Evolutionary conservation across 208 protist genomes (phyloP), one percentile per base, ranked within the genome.

Genomic region (Trypanosoma caninum): DNA sequence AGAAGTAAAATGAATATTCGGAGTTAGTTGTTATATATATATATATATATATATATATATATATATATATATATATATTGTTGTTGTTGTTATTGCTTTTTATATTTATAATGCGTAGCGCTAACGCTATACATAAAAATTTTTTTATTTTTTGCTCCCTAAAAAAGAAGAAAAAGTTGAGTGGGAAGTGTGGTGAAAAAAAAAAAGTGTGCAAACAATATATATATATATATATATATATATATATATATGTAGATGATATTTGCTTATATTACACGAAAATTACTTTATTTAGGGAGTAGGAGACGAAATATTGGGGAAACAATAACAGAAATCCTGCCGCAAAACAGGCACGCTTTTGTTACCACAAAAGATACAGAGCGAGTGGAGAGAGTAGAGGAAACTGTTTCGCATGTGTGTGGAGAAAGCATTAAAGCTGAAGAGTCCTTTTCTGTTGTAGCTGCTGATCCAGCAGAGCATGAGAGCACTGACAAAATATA

Each of bases 11-110:
- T n/a, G n/a, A n/a, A n/a, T n/a, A n/a, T n/a, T n/a, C n/a, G n/a
- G 44, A 45, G 4, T 30, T 5, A 47, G 11, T 27, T 25, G 11
- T 27, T 25, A 16, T 23, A 47, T 23, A 47, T 23, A 28, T 25
- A 22, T 11, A 47, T 23, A 47, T 3, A 27, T 8, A 20, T 7
- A 23, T 33, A 4, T 34, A 25, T 25, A 23, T 46, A 59, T 41
- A 46, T 59, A 59, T 59, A 59, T 59, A 59, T 59, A 40, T 56
- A 56, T 41, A 56, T 35, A 35, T 23, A 35, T 53, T 53, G 22
- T n/a, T n/a, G 7, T 53, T 31, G 47, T 53, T 13, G 22, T 35
- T 25, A 23, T 25, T 27, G 13, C 9, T 38, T 38, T 13, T 13
- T 13, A 38, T 13, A 14, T 38, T 38, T 38, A 7, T 38, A 14